Evolutionary conservation across 352 stramenopile species (phyloP).

Genomic region (Globisporangium rhizosaccharum): DNA sequence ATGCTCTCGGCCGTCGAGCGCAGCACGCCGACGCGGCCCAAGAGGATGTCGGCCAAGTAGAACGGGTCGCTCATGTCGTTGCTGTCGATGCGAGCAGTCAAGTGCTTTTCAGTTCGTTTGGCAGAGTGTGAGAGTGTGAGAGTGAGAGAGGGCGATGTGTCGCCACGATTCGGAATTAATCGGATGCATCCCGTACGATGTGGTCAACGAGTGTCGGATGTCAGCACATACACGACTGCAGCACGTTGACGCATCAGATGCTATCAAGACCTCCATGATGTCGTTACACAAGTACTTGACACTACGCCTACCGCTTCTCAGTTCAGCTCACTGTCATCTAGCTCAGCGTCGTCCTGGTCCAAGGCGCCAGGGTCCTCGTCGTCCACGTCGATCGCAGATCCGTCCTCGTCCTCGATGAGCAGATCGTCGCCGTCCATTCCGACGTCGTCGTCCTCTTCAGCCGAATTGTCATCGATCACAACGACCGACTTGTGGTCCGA

Average conservation of each 20-base stretch:
- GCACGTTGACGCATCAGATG: too few species aligned
- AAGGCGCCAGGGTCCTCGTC: constrained; percentile 24
- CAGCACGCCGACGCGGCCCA: constrained; percentile 76
- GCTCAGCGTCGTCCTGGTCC: constrained; percentile 15
- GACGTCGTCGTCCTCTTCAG: constrained; percentile 14
- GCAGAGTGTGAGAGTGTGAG: background rate
- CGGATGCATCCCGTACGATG: background rate
- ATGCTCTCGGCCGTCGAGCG: constrained; percentile 83
- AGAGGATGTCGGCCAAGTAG: constrained; percentile 81
- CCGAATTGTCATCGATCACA: constrained; percentile 12
- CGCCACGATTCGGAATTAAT: background rate
- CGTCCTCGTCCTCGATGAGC: constrained; percentile 29
- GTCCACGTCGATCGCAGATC: constrained; percentile 24
- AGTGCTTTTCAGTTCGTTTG: background rate
- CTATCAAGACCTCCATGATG: too few species aligned
- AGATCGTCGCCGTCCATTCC: constrained; percentile 25
- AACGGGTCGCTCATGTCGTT: constrained; percentile 78
- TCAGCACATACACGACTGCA: too few species aligned
- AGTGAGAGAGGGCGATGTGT: background rate
- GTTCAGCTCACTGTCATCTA: constrained; percentile 14
- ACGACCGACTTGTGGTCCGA: constrained; percentile 12
- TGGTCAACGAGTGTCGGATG: too few species aligned
- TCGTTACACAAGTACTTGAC: background rate
- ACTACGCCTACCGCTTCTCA: too few species aligned
- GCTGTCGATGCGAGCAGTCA: background rate